Conservation (phyloP, 2,329 filamentous ascomycete species). For the Beauveria sp. region DNA sequence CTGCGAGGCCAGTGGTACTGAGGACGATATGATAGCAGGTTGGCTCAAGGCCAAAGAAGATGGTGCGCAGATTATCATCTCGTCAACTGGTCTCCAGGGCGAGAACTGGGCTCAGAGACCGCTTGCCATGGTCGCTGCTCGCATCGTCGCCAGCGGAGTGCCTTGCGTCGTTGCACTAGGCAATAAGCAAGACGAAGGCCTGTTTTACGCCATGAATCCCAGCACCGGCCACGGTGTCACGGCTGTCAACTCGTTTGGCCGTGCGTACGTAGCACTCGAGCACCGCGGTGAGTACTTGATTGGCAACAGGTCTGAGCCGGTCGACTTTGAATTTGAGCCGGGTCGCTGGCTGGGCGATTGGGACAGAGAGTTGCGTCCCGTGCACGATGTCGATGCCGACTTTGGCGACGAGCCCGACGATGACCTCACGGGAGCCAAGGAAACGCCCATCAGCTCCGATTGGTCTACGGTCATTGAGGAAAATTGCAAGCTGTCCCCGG, state of each 20-base stretch:
- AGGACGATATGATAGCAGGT: slow-evolving; percentile 9
- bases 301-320: not conserved
- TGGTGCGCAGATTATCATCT: slow-evolving; percentile 8
- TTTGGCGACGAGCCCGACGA: not conserved
- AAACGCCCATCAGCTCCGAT: not conserved
- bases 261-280: not conserved
- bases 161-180: slow-evolving; percentile 1
- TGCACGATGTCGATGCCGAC: not conserved
- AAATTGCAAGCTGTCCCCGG: not conserved
- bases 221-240: slow-evolving; percentile 1
- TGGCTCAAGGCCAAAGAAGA: slow-evolving; percentile 9
- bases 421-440: not conserved
- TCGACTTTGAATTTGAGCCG: not conserved
- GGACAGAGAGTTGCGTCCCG: not conserved
- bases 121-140: not conserved
- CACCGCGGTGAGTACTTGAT: not conserved
- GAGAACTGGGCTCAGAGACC: not conserved
- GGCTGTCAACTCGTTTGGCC: slow-evolving; percentile 6
- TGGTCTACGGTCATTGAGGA: not conserved
- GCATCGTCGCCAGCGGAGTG: slow-evolving; percentile 1
- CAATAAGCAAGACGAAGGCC: not conserved
- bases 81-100: not conserved
- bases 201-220: slow-evolving; percentile 4
- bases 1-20: not conserved
- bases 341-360: not conserved